phyloP scores from a whole-genome alignment of 192 early-diverging fungal genomes.

The Coemansia sp. region DNA sequence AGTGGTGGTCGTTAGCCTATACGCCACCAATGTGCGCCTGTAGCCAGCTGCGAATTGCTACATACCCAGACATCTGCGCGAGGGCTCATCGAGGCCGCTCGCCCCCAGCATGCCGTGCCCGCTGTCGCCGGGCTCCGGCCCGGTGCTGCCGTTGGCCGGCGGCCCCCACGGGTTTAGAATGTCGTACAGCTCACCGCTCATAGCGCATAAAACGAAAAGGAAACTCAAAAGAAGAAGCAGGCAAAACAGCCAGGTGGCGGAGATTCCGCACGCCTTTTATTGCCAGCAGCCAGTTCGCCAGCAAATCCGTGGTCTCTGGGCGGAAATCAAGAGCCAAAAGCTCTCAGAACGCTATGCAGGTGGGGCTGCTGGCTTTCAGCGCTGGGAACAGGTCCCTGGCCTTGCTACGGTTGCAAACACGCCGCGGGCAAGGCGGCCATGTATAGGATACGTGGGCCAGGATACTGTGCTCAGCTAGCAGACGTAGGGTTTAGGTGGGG shows the following conservation, averaged over 20 bases:
- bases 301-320: too few relatives aligned
- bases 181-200: conserved; percentile 51
- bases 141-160: conserved; percentile 1
- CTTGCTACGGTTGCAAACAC: too few relatives aligned
- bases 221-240: background rate
- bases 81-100: conserved; percentile 4
- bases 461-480: too few relatives aligned
- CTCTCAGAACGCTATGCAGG: too few relatives aligned
- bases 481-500: too few relatives aligned
- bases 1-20: background rate
- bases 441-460: too few relatives aligned
- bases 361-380: too few relatives aligned
- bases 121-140: background rate
- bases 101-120: conserved; percentile 2
- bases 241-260: background rate
- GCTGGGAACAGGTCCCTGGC: too few relatives aligned
- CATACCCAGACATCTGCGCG: conserved; percentile 39
- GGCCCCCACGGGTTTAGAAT: conserved; percentile 49
- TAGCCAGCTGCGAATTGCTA: background rate
- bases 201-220: conserved; percentile 1
- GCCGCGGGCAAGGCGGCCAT: too few relatives aligned
- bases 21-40: background rate
- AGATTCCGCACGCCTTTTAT: background rate
- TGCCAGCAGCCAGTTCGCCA: too few relatives aligned
- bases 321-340: too few relatives aligned